phyloP scores from a whole-genome alignment of 169 alveolate genomes.

The Fabrea salina region DNA sequence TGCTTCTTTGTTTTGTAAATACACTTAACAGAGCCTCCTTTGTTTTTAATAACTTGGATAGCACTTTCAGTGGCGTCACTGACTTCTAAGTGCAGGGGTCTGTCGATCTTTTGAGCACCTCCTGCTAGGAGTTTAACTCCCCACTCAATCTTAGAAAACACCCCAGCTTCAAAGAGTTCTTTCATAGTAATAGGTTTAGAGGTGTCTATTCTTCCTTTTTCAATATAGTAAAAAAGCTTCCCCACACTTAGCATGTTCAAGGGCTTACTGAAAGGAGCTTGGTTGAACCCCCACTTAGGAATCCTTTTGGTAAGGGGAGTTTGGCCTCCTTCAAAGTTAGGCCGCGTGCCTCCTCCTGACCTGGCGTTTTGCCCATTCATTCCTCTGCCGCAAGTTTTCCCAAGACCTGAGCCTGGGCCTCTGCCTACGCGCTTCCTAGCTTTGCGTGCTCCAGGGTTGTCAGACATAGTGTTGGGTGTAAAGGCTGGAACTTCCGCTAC shows the following conservation, averaged over 20 bases:
- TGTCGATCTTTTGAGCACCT: conserved; percentile 51
- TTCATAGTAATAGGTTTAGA: conserved; percentile 62
- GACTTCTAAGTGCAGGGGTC: conserved; percentile 62
- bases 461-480: conserved; percentile 49
- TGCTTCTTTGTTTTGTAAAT: conserved; percentile 51
- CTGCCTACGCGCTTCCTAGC: conserved; percentile 62
- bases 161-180: conserved; percentile 61
- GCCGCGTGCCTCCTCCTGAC: conserved; percentile 56
- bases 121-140: conserved; percentile 70
- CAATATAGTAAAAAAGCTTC: conserved; percentile 50
- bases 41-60: conserved; percentile 54
- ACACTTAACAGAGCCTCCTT: conserved; percentile 63
- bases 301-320: conserved; percentile 55
- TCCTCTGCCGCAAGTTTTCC: conserved; percentile 73
- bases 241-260: conserved; percentile 33
- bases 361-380: conserved; percentile 66
- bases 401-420: conserved; percentile 70
- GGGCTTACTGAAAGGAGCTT: conserved; percentile 4
- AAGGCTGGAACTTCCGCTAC: conserved; percentile 32
- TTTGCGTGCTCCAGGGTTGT: conserved; percentile 56
- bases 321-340: conserved; percentile 77
- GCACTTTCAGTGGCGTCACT: conserved; percentile 63
- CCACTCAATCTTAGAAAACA: conserved; percentile 44
- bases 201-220: conserved; percentile 67
- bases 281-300: conserved; percentile 68